A percentile compares a stretch with the other conserved stretches of the same genome.
Conservation (phyloP, 164 flowering plant species). For the Pachysandra terminalis region DNA sequence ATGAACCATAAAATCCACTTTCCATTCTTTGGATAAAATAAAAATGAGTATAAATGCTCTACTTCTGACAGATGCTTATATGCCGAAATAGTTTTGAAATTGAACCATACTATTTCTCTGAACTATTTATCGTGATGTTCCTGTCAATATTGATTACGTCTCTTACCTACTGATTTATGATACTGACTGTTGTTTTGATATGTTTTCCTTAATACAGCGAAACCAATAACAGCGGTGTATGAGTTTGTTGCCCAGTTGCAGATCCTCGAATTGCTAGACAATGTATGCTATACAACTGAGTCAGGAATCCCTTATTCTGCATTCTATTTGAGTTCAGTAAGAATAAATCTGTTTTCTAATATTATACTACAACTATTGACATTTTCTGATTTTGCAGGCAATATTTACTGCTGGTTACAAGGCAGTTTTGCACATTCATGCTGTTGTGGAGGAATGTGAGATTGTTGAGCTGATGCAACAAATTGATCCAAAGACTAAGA, state of each 20-base stretch:
- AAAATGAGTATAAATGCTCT: no score
- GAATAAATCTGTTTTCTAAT: no score
- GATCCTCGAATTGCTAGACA: conserved; percentile 90
- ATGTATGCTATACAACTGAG: conserved; percentile 54
- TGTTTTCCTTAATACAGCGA: conserved; percentile 47
- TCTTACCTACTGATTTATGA: no score
- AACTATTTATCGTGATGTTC: no score
- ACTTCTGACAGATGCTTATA: no score
- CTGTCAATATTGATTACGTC: no score
- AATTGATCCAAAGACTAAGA: conserved; percentile 90
- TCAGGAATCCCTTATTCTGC: no score
- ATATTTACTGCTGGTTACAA: conserved; percentile 98
- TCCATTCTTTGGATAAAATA: no score
- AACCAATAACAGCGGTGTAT: conserved; percentile 60
- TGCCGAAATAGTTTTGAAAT: no score
- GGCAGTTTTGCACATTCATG: conserved; percentile 90
- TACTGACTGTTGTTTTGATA: background rate
- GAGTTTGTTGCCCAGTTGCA: conserved; percentile 90
- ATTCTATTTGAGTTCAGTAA: no score
- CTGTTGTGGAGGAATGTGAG: conserved; percentile 98
- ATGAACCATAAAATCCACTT: no score
- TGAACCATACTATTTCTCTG: no score
- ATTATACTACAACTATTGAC: background rate
- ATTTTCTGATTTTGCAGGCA: conserved; percentile 49
- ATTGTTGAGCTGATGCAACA: conserved; percentile 78